These are phyloP conservation scores for Decorospora gaudefroyi DNA, from an alignment of 2,329 filamentous ascomycete species.

Conservation along the genomic window DNA sequence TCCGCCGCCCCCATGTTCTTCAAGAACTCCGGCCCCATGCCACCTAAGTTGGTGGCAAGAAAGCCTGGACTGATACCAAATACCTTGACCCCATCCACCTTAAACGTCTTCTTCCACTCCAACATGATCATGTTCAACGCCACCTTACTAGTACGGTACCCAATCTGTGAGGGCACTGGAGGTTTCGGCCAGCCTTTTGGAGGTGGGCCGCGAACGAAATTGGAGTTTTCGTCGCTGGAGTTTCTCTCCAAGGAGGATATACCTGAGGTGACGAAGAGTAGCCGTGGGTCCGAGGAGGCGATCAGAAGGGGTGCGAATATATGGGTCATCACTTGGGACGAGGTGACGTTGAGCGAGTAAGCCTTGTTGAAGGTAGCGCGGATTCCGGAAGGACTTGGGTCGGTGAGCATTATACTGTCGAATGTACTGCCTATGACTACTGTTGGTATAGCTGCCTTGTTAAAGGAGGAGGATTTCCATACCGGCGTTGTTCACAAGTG, in stretches of 20 bases:
- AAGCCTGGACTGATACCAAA: conserved; percentile 55
- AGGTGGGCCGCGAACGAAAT: conserved; percentile 30
- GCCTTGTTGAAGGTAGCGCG: conserved; percentile 46
- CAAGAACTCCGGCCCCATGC: conserved; percentile 38
- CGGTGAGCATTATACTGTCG: conserved; percentile 45
- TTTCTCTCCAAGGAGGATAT: conserved; percentile 47
- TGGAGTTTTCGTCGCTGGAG: conserved; percentile 29
- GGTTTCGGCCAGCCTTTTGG: conserved; percentile 57
- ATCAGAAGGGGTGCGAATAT: conserved; percentile 48
- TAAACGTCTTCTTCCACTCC: conserved; percentile 52
- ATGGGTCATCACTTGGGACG: conserved; percentile 47
- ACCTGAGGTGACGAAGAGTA: conserved; percentile 51
- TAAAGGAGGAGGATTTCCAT: neutral
- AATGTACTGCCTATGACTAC: conserved; percentile 55
- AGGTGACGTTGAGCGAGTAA: conserved; percentile 49
- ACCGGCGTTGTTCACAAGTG: conserved; percentile 64
- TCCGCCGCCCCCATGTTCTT: conserved; percentile 49
- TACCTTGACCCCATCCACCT: conserved; percentile 55
- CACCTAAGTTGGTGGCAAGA: conserved; percentile 52
- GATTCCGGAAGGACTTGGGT: conserved; percentile 32
- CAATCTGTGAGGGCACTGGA: conserved; percentile 26
- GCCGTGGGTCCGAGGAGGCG: conserved; percentile 40
- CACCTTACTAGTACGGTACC: conserved; percentile 52
- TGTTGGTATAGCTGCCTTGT: neutral
- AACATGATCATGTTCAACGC: conserved; percentile 58